These are phyloP conservation scores for Pseudonitzschia pungens DNA, from an alignment of 108 stramenopile genomes.

Conservation along the genomic window DNA sequence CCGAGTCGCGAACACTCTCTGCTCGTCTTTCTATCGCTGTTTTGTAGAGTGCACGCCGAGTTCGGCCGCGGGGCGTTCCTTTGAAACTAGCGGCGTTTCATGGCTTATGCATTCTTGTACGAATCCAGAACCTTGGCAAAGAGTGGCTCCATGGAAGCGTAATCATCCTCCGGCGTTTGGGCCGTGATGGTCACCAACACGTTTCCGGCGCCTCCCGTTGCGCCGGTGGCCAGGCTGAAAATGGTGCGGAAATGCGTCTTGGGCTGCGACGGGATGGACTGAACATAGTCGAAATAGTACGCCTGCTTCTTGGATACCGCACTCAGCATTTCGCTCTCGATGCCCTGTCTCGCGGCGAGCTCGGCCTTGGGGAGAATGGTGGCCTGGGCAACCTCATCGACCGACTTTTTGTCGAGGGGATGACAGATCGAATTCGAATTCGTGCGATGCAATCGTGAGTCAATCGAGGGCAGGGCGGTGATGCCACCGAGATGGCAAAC, in stretches of 20 bases:
- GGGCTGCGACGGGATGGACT: conserved; percentile 28
- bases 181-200: conserved; percentile 73
- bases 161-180: conserved; percentile 67
- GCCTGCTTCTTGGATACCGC: conserved; percentile 64
- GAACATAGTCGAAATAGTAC: conserved; percentile 62
- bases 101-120: conserved; percentile 37
- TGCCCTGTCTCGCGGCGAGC: conserved; percentile 51
- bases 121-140: conserved; percentile 72
- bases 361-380: conserved; percentile 82
- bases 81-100: not conserved
- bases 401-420: not conserved
- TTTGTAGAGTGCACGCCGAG: no score
- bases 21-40: no score
- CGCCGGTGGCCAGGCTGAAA: conserved; percentile 55
- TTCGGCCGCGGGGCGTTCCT: not conserved
- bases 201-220: conserved; percentile 59
- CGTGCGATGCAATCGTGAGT: not conserved
- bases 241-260: conserved; percentile 73
- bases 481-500: no score
- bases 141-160: conserved; percentile 43
- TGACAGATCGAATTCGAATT: no score
- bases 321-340: conserved; percentile 54
- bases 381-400: conserved; percentile 56
- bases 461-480: no score
- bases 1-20: no score